A percentile compares a stretch with the other conserved stretches of the same genome.
Conservation (phyloP, 371 early-diverging fungal species). For the Dentiscutata heterogama region DNA sequence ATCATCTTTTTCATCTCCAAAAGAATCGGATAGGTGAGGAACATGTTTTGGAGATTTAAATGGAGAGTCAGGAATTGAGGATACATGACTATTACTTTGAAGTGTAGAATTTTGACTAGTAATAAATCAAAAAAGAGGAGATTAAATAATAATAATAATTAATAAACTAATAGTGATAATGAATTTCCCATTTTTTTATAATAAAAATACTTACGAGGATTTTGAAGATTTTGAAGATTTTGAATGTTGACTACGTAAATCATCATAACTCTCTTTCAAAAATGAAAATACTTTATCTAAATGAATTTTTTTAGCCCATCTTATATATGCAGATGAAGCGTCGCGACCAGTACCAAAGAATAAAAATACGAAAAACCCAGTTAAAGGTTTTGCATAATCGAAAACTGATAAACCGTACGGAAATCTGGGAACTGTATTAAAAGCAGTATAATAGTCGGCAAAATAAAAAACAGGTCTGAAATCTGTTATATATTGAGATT, state of each 20-base stretch:
- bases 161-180: too few relatives aligned
- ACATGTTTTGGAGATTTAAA: too few relatives aligned
- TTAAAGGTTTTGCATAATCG: slow-evolving; percentile 37
- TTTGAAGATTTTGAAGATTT: too few relatives aligned
- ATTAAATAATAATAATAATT: neutral
- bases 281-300: slow-evolving; percentile 24
- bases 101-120: too few relatives aligned
- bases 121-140: too few relatives aligned
- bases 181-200: too few relatives aligned
- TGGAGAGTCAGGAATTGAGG: too few relatives aligned
- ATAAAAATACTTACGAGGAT: neutral
- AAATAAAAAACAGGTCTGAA: neutral
- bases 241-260: too few relatives aligned
- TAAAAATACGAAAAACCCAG: slow-evolving; percentile 33
- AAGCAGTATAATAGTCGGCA: neutral
- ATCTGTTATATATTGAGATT: neutral
- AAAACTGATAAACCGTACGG: neutral
- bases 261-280: neutral
- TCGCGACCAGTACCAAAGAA: slow-evolving; percentile 45
- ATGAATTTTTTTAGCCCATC: neutral
- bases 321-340: neutral
- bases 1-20: too few relatives aligned
- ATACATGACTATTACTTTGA: too few relatives aligned
- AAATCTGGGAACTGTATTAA: neutral
- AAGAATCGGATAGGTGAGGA: too few relatives aligned